Evolutionary conservation across 768 basidiomycete genomes (phyloP).

Genomic region (Chalciporus piperatus): DNA sequence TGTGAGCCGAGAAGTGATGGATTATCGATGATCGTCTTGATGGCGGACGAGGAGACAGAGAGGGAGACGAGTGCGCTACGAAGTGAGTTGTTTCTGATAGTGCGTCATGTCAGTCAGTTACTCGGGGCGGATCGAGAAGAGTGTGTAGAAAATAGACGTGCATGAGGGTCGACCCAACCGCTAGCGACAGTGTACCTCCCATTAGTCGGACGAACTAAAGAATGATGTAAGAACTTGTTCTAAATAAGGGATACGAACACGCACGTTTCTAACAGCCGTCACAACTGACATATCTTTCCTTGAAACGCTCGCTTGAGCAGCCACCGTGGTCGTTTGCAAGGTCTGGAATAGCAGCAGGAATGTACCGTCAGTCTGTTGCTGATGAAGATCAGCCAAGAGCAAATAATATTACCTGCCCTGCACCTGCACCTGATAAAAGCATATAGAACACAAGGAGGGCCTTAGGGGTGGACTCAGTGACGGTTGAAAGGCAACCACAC

Average conservation of each 20-base stretch:
- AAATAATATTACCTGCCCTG: conserved; percentile 47
- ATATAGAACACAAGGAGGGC: conserved; percentile 58
- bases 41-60: conserved; percentile 35
- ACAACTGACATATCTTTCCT: conserved; percentile 76
- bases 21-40: conserved; percentile 47
- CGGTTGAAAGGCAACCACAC: conserved; percentile 64
- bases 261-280: conserved; percentile 61
- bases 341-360: conserved; percentile 36
- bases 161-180: conserved; percentile 53
- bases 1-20: conserved; percentile 38
- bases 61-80: conserved; percentile 39
- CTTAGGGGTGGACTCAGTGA: conserved; percentile 46
- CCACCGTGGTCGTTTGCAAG: conserved; percentile 63
- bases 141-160: conserved; percentile 33
- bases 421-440: conserved; percentile 57
- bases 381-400: not conserved
- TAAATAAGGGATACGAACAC: not conserved
- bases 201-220: conserved; percentile 62
- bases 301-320: conserved; percentile 68
- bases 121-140: not conserved
- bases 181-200: conserved; percentile 67
- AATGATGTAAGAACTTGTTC: no score
- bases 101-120: not conserved
- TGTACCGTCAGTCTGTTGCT: no score
- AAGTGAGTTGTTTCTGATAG: conserved; percentile 45